These are phyloP conservation scores for Vigna trinervia DNA, from an alignment of 306 rosid genomes.

Conservation along the genomic window DNA sequence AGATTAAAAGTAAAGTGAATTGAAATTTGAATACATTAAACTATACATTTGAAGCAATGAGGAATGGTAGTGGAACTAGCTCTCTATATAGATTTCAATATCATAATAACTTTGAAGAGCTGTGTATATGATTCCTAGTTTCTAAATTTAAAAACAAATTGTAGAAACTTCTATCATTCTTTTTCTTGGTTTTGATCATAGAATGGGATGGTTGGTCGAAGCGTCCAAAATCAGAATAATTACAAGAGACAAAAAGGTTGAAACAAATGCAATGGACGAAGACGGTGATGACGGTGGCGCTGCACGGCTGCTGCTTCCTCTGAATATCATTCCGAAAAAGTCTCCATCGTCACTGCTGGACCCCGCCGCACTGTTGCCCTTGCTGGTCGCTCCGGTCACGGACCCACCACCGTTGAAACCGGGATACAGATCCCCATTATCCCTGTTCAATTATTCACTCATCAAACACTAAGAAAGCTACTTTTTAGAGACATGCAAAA, in stretches of 20 bases:
- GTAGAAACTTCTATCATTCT: conserved; percentile 18
- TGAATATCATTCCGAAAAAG: conserved; percentile 85
- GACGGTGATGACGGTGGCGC: conserved; percentile 49
- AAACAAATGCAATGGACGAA: conserved; percentile 43
- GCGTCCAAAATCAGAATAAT: conserved; percentile 62
- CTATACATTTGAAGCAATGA: conserved; percentile 32
- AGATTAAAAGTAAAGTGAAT: not conserved
- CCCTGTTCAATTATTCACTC: conserved; percentile 60
- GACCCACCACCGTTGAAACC: conserved; percentile 66
- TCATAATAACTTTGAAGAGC: conserved; percentile 17
- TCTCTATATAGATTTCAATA: not conserved
- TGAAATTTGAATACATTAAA: not conserved
- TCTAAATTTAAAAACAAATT: conserved; percentile 33
- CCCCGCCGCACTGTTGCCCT: conserved; percentile 51
- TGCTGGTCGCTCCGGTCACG: conserved; percentile 53
- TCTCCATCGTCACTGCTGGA: conserved; percentile 61
- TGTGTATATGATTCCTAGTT: conserved; percentile 35
- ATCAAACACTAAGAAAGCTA: conserved; percentile 19
- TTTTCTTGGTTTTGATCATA: conserved; percentile 34
- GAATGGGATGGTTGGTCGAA: conserved; percentile 52
- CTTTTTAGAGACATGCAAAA: not conserved
- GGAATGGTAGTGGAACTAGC: conserved; percentile 18
- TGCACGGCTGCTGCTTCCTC: conserved; percentile 57
- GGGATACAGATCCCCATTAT: conserved; percentile 56
- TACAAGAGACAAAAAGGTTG: conserved; percentile 58